Evolutionary conservation across 768 basidiomycete species (phyloP).

Genomic region (Mycena floridula): DNA sequence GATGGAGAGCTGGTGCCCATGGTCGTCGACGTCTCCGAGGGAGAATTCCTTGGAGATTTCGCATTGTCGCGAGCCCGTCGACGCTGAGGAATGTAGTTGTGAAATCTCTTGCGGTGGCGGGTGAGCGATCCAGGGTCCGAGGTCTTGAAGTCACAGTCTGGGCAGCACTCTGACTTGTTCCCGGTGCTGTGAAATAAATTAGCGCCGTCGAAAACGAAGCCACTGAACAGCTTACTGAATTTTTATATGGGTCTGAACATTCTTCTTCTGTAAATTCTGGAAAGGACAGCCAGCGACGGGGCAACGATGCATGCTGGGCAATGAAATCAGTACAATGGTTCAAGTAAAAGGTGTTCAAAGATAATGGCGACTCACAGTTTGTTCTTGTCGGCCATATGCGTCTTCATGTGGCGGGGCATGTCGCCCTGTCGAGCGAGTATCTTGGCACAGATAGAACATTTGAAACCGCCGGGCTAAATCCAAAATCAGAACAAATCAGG

Average conservation of each 20-base stretch:
- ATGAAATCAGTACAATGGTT: background rate
- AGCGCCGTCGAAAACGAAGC: background rate
- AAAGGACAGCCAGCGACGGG: background rate
- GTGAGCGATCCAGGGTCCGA: background rate
- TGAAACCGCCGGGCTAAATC: too few relatives aligned
- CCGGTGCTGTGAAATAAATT: background rate
- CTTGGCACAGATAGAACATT: conserved; percentile 11
- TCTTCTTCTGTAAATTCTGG: background rate
- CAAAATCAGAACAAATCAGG: too few relatives aligned
- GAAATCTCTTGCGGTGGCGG: conserved; percentile 1
- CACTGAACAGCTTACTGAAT: background rate
- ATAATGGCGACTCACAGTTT: conserved; percentile 4
- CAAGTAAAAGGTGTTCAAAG: background rate
- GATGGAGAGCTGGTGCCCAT: too few relatives aligned
- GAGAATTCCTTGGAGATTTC: too few relatives aligned
- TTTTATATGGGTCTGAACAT: background rate
- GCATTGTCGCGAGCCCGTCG: background rate
- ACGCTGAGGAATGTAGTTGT: background rate
- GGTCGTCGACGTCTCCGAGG: too few relatives aligned
- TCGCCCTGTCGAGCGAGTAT: conserved; percentile 13
- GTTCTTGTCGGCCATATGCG: conserved; percentile 10
- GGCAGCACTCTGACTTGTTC: background rate
- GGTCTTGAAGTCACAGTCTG: background rate
- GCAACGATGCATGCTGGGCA: background rate
- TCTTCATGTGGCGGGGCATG: conserved; percentile 15